These are phyloP conservation scores for Boletus sensibilis DNA, from an alignment of 768 basidiomycete species.

Conservation along the genomic window DNA sequence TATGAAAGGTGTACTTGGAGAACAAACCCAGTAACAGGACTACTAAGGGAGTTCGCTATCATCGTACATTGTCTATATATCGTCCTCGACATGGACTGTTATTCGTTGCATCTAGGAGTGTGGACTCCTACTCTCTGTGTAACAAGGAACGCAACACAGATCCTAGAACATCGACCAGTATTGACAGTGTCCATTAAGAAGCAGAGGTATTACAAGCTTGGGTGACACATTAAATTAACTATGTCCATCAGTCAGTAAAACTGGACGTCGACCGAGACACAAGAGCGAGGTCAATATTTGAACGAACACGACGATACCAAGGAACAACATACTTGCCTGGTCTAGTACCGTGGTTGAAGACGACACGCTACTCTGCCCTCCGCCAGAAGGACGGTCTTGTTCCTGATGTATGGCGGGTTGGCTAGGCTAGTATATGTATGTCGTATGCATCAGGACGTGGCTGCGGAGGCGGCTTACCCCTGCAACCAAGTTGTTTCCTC, in stretches of 20 bases:
- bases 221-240: constrained; percentile 2
- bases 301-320: neutral
- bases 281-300: neutral
- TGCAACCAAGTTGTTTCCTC: constrained; percentile 20
- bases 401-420: constrained; percentile 26
- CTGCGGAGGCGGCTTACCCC: constrained; percentile 21
- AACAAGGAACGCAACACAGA: neutral
- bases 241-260: constrained; percentile 22
- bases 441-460: constrained; percentile 1
- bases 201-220: constrained; percentile 4
- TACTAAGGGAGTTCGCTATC: too few species aligned
- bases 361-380: constrained; percentile 18
- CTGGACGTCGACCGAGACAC: constrained; percentile 2
- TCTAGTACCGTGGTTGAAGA: constrained; percentile 26
- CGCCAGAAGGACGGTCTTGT: constrained; percentile 20
- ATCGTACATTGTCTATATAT: neutral
- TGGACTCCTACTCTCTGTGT: neutral
- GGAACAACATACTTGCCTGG: constrained; percentile 14
- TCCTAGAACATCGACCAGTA: neutral
- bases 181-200: neutral
- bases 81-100: too few species aligned
- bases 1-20: too few species aligned
- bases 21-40: too few species aligned
- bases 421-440: constrained; percentile 18
- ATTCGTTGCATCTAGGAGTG: too few species aligned